Evolutionary conservation across 2,329 filamentous ascomycete species (phyloP), one percentile per base, ranked within the genome.

Genomic region (Hymenoscyphus fructigenus): DNA sequence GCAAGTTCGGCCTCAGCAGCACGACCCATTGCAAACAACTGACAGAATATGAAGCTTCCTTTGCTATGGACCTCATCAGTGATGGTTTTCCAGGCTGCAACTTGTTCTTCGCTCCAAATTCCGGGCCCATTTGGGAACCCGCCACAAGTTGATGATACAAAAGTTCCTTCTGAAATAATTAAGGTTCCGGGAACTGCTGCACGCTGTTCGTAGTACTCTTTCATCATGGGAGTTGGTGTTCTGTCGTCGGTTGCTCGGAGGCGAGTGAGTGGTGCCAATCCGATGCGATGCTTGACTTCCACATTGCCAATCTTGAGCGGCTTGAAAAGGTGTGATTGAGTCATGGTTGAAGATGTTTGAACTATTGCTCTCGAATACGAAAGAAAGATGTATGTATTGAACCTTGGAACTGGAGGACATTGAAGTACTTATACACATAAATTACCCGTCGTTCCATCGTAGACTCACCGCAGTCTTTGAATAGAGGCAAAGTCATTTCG

Each of bases 51-150:
- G 71, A 80, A 85, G 23, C 80, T 82, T 5, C 84, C 84, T 70
- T 88, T 88, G 23, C 79, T 79, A 73, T 92, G 89, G 0, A 91
- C 86, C 0, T 83, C 84, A 34, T 86, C 82, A 2, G 84, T 87
- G 50, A 89, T 78, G 57, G 79, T 76, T 67, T 82, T 84, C 87
- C 86, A 89, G 0, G 78, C 83, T 2, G 78, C 79, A 61, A 85
- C 78, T 70, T 87, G 85, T 26, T 76, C 79, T 2, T 78, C 74
- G 55, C 75, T 83, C 72, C 80, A 87, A 69, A 88, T 81, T 2
- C 84, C 85, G 0, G 86, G 84, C 2, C 82, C 80, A 63, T 83
- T 81, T 28, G 77, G 71, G 12, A 38, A 50, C 47, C 82, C 80
- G 44, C 76, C 79, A 66, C 78, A 77, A 4, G 76, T 69, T 2